phyloP scores from a whole-genome alignment of 139 green algal genomes.

The Micractinium conductrix region DNA sequence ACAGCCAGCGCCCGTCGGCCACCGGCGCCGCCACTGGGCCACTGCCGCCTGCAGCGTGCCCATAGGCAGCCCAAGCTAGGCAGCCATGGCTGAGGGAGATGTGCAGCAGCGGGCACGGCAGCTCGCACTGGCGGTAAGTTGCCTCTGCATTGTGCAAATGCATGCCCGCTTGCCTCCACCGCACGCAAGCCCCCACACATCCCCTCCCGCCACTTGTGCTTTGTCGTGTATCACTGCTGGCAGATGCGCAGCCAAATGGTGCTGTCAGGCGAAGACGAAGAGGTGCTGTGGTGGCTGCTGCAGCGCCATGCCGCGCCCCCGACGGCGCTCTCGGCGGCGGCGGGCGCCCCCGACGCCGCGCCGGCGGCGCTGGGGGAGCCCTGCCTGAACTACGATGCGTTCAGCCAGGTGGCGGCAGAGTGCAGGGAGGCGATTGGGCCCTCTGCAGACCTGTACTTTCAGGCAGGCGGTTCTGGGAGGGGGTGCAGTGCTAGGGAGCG shows the following conservation, averaged over 20 bases:
- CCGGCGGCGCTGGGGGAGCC: conserved; percentile 8
- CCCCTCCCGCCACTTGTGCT: neutral
- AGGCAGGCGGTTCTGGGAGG: neutral
- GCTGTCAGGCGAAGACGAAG: conserved; percentile 26
- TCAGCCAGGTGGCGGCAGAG: conserved; percentile 60
- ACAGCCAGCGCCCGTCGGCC: neutral
- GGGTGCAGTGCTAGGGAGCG: neutral
- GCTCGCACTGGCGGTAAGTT: conserved; percentile 12
- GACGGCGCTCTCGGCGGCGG: neutral
- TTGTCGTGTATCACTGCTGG: neutral
- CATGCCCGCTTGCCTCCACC: neutral
- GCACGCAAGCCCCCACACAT: neutral
- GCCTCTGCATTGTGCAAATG: neutral
- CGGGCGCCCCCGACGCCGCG: neutral
- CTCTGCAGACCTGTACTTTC: conserved; percentile 59
- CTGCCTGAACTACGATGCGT: conserved; percentile 75
- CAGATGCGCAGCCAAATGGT: conserved; percentile 41
- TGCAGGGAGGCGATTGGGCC: conserved; percentile 56
- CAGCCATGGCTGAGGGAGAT: neutral
- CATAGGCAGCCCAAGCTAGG: neutral
- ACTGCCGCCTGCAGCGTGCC: neutral
- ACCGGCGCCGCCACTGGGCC: neutral
- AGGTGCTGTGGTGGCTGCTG: conserved; percentile 51
- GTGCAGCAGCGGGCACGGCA: neutral
- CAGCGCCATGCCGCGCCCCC: conserved; percentile 28